Evolutionary conservation across 208 protist species (phyloP), one percentile per base, ranked within the genome.

Genomic region (Crithidia bombi): DNA sequence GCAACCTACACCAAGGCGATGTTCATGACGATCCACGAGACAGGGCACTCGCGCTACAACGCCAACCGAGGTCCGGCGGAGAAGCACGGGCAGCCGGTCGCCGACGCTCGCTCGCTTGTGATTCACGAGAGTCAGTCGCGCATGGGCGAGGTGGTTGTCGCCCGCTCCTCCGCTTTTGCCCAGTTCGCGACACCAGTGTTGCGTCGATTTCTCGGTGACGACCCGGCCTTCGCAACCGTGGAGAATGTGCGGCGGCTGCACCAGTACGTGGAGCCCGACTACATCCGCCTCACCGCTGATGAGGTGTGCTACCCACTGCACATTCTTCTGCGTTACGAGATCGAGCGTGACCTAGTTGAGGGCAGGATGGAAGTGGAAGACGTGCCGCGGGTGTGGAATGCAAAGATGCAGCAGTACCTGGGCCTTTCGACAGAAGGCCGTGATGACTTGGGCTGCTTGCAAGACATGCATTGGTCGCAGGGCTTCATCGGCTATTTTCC

Each of bases 241-340:
- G 65, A 76, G 15, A 89, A 85, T 30, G 66, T 94, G 62, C 69
- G 71, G 32, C 65, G 66, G 35, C 19, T 85, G 28, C 49, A 67
- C 57, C 85, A 86, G 61, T 44, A 56, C 25, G 87, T 93, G 17
- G 32, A 85, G 35, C 85, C 85, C 2, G 79, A 80, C 46, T 78
- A 77, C 46, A 96, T 96, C 47, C 85, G 93, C 25, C 81, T 95
- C 38, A 73, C 88, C 23, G 80, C 90, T 6, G 90, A 96, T 64
- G 93, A 96, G 79, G 73, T 95, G 32, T 92, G 82, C 65, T 97
- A 97, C 78, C 85, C 89, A 12, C 70, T 96, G 30, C 89, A 97
- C 73, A 82, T 96, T 38, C 85, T 95, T 26, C 59, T 96, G 38
- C 79, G 93, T 43, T 95, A 84, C 73, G 89, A 94, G 61, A 89